phyloP scores from a whole-genome alignment of 768 basidiomycete genomes.

The Naganishia kalamii region DNA sequence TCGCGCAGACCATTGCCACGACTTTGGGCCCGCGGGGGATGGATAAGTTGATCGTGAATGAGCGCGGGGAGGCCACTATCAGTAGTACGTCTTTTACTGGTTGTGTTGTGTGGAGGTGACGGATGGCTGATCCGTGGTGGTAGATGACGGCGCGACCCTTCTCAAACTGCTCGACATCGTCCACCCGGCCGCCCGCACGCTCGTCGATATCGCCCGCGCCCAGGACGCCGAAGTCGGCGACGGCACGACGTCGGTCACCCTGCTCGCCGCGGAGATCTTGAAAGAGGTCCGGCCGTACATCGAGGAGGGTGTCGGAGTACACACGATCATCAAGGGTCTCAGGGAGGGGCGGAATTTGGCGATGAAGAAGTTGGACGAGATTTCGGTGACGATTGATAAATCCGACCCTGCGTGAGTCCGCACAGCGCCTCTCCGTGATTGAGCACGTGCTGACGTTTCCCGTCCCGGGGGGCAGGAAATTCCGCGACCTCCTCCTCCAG shows the following conservation, averaged over 20 bases:
- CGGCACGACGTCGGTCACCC: constrained; percentile 93
- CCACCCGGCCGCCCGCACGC: constrained; percentile 93
- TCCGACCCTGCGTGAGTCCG: constrained; percentile 74
- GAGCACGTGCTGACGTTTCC: background rate
- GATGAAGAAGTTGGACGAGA: constrained; percentile 73
- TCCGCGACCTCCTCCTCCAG: constrained; percentile 88
- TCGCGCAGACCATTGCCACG: constrained; percentile 80
- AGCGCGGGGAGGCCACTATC: constrained; percentile 92
- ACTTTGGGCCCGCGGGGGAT: constrained; percentile 98
- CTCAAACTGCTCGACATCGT: constrained; percentile 95
- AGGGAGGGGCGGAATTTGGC: constrained; percentile 78
- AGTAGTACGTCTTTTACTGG: constrained; percentile 54
- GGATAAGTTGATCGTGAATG: constrained; percentile 95
- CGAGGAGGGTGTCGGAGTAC: constrained; percentile 94
- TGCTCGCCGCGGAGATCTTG: constrained; percentile 86
- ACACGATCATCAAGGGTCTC: constrained; percentile 96
- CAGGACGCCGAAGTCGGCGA: constrained; percentile 99
- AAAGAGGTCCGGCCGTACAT: constrained; percentile 87
- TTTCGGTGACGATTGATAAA: constrained; percentile 85
- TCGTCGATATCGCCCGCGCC: constrained; percentile 95
- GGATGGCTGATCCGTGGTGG: background rate
- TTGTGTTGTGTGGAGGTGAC: background rate
- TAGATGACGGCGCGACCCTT: constrained; percentile 93
- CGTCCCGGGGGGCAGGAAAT: constrained; percentile 56
- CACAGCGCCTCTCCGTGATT: background rate